phyloP scores from a whole-genome alignment of 2,329 filamentous ascomycete species.

The Aureobasidium namibiae region DNA sequence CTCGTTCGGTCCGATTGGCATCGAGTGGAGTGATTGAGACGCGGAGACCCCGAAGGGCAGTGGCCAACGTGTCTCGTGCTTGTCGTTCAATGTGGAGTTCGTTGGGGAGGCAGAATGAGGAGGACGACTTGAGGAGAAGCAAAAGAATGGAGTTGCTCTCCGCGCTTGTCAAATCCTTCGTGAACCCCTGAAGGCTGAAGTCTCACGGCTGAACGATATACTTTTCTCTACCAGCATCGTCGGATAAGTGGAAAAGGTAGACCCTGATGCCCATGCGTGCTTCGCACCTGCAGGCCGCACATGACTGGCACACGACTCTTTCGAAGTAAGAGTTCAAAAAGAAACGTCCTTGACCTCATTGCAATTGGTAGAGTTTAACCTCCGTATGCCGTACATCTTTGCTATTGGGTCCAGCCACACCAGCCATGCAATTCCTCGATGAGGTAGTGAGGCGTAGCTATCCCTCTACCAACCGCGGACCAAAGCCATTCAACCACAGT shows the following conservation, averaged over 20 bases:
- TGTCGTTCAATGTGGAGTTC: neutral
- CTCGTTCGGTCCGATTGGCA: constrained; percentile 1
- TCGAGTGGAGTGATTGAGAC: constrained; percentile 1
- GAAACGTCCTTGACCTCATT: neutral
- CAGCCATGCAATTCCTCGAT: neutral
- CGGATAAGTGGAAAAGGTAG: neutral
- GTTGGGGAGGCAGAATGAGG: neutral
- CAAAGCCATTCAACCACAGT: neutral
- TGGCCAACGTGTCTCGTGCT: neutral
- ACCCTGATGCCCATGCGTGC: neutral
- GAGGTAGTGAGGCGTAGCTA: neutral
- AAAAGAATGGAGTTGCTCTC: neutral
- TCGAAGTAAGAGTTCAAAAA: neutral
- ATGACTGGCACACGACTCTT: neutral
- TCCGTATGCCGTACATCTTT: neutral
- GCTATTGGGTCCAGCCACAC: neutral
- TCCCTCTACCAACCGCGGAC: neutral
- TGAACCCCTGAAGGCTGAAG: neutral
- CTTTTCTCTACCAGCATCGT: too few relatives aligned
- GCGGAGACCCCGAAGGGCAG: neutral
- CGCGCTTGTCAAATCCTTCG: neutral
- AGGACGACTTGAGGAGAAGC: neutral
- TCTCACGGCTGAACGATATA: too few relatives aligned
- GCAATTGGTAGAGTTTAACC: neutral
- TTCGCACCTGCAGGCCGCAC: neutral